Conservation (phyloP, 2,329 filamentous ascomycete species). For the Ophiostoma piceae region DNA sequence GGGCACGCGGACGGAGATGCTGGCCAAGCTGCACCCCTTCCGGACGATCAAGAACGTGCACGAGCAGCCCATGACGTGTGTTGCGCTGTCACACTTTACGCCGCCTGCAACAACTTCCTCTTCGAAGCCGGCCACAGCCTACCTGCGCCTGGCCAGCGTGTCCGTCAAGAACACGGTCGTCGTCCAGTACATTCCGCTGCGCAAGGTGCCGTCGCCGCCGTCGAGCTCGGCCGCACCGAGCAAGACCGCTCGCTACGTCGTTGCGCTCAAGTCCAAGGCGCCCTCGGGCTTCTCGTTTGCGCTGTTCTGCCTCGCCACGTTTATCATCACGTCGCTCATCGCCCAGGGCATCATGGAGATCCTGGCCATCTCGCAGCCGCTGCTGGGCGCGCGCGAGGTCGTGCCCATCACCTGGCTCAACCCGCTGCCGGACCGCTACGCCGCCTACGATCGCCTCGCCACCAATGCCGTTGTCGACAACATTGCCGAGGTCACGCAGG, state of each 20-base stretch:
- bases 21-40: constrained; percentile 50
- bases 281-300: constrained; percentile 50
- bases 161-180: constrained; percentile 74
- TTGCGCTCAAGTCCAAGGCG: constrained; percentile 53
- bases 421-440: constrained; percentile 14
- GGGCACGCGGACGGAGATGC: constrained; percentile 46
- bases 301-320: constrained; percentile 50
- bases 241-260: constrained; percentile 57
- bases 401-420: constrained; percentile 43
- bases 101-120: constrained; percentile 32
- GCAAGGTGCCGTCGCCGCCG: constrained; percentile 38
- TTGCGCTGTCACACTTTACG: constrained; percentile 56
- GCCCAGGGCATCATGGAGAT: constrained; percentile 62
- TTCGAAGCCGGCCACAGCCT: constrained; percentile 43
- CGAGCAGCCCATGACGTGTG: constrained; percentile 52
- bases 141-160: constrained; percentile 73
- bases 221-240: constrained; percentile 34
- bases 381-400: constrained; percentile 51
- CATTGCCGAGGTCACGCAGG: constrained; percentile 4
- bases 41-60: constrained; percentile 50
- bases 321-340: constrained; percentile 57
- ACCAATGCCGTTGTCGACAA: neutral
- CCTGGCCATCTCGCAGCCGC: constrained; percentile 51
- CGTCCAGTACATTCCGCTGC: constrained; percentile 72
- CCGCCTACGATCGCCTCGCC: constrained; percentile 16